phyloP scores from a whole-genome alignment of 2,329 filamentous ascomycete genomes.

The Colletotrichum sp. region DNA sequence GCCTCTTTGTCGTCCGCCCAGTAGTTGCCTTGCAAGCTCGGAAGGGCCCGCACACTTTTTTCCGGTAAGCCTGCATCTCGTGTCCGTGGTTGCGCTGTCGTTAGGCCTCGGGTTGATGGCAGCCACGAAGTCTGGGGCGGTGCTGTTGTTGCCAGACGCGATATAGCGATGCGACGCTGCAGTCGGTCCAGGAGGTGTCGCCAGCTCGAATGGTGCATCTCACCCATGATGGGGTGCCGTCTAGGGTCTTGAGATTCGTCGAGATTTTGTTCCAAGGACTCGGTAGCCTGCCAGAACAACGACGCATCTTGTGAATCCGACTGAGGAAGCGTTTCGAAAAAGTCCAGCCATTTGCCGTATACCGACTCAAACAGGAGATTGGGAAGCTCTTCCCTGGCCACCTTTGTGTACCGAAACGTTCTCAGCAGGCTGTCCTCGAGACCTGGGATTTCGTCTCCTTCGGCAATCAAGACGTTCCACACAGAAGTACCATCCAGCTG shows the following conservation, averaged over 20 bases:
- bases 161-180: constrained; percentile 25
- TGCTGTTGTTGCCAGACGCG: constrained; percentile 17
- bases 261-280: constrained; percentile 40
- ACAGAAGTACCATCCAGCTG: constrained; percentile 18
- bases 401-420: not conserved
- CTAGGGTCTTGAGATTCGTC: constrained; percentile 19
- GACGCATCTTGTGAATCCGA: constrained; percentile 5
- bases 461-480: constrained; percentile 18
- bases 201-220: constrained; percentile 30
- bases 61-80: not conserved
- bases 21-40: not conserved
- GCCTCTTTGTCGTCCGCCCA: constrained; percentile 27
- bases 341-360: constrained; percentile 38
- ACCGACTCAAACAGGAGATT: constrained; percentile 25
- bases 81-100: constrained; percentile 1
- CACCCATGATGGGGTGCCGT: not conserved
- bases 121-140: constrained; percentile 22
- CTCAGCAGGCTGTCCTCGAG: constrained; percentile 14
- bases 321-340: constrained; percentile 29
- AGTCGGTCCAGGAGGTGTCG: constrained; percentile 33
- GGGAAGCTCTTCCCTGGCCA: constrained; percentile 10
- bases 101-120: constrained; percentile 15
- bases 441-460: constrained; percentile 13
- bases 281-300: constrained; percentile 34
- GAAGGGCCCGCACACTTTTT: not conserved